Evolutionary conservation across 257 asterid species (phyloP).

Genomic region (Solanum chmielewskii): DNA sequence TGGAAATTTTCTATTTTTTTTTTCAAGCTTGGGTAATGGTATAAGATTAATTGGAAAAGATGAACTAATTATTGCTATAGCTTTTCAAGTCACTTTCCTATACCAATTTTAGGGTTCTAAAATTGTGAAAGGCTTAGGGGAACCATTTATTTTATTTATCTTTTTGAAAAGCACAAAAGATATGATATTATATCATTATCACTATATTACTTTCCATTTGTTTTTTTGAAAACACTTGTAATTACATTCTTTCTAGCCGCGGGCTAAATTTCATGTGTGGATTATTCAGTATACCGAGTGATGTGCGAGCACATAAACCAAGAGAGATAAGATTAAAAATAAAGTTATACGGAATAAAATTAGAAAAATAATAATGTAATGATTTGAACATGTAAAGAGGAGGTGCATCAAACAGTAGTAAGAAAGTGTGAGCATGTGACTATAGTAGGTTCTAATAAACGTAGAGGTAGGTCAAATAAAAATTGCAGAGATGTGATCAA

Average conservation of each 20-base stretch:
- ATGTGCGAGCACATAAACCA: background rate
- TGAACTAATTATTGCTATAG: background rate
- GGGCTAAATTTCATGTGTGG: background rate
- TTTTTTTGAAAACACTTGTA: background rate
- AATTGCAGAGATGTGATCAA: too few species aligned
- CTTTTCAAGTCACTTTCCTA: background rate
- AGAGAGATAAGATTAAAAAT: background rate
- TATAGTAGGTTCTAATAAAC: too few species aligned
- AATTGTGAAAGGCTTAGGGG: background rate
- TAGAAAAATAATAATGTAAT: too few species aligned
- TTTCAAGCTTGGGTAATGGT: background rate
- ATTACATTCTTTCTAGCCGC: background rate
- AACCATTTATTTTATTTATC: background rate
- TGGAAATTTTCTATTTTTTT: background rate
- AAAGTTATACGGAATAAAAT: background rate
- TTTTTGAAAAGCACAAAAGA: background rate
- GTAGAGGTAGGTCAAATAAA: too few species aligned
- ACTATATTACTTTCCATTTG: background rate
- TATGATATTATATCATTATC: background rate
- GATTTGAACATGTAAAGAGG: too few species aligned
- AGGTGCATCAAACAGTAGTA: too few species aligned
- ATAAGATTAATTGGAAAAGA: background rate
- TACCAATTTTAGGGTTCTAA: background rate
- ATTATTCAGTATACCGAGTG: background rate
- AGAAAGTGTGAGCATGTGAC: too few species aligned